Conservation (phyloP, 2,329 filamentous ascomycete species). For the Aureobasidium sp. region DNA sequence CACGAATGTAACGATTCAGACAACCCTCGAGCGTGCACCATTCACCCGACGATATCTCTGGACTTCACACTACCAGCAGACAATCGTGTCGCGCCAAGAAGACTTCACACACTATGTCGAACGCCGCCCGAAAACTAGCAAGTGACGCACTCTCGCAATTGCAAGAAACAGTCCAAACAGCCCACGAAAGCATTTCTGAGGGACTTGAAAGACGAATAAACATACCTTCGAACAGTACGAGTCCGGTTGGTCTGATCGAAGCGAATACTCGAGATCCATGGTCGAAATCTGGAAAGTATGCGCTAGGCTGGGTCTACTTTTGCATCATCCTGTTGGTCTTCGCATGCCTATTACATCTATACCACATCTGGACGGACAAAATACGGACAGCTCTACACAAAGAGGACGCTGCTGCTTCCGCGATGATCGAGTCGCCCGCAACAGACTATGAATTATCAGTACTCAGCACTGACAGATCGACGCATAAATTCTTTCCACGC, state of each 20-base stretch:
- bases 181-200: background rate
- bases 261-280: conserved; percentile 66
- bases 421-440: conserved; percentile 48
- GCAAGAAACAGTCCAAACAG: background rate
- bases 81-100: background rate
- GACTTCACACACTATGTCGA: background rate
- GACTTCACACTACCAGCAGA: background rate
- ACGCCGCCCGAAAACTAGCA: background rate
- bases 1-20: background rate
- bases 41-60: background rate
- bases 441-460: conserved; percentile 57
- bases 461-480: conserved; percentile 53
- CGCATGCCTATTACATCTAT: conserved; percentile 65
- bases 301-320: conserved; percentile 81
- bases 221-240: conserved; percentile 50
- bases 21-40: background rate
- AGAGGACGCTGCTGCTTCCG: conserved; percentile 65
- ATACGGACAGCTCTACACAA: conserved; percentile 85
- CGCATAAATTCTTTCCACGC: conserved; percentile 69
- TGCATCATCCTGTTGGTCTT: conserved; percentile 62
- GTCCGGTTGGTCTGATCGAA: conserved; percentile 48
- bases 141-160: background rate
- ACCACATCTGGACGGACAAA: conserved; percentile 90
- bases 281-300: conserved; percentile 77
- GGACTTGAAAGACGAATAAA: conserved; percentile 41